Percentiles rank a stretch among this genome's conserved stretches.
Conservation (phyloP, 1,284 basidiomycete species). For the Trichosporon sp. region DNA sequence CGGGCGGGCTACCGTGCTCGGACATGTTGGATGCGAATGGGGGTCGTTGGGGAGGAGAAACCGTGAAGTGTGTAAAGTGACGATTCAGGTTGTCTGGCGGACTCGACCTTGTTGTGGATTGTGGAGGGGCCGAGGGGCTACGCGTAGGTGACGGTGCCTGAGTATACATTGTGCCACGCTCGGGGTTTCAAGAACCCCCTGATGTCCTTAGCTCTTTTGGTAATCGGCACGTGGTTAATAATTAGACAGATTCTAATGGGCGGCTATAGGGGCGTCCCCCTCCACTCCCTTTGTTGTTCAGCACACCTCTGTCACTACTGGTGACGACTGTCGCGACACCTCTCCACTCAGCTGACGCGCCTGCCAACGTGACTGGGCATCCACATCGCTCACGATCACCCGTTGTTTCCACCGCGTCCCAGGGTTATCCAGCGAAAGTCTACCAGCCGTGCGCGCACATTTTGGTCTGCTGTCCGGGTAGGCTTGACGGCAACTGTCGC, state of each 20-base stretch:
- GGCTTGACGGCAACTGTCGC: not conserved
- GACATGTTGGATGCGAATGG: slow-evolving; percentile 55
- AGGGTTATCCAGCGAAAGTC: not conserved
- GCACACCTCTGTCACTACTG: not conserved
- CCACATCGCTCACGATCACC: not conserved
- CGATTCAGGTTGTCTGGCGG: not conserved
- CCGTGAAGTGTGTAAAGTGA: not conserved
- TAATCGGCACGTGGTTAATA: not conserved
- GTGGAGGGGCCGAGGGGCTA: not conserved
- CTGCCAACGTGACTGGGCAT: not conserved
- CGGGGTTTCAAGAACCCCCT: not conserved
- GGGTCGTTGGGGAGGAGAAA: not conserved
- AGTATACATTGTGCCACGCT: not conserved
- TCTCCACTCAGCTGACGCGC: not conserved
- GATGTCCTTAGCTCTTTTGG: not conserved
- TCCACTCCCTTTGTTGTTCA: not conserved
- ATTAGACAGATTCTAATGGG: not conserved
- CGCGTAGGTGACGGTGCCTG: not conserved
- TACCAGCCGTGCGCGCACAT: not conserved
- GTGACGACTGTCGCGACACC: not conserved
- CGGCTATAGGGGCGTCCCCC: not conserved
- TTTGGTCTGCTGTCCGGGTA: not conserved
- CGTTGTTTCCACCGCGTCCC: not conserved
- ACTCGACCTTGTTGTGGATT: not conserved
- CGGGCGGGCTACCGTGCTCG: slow-evolving; percentile 57